Evolutionary conservation across 129 eudicot species (phyloP), one percentile per base, ranked within the genome.

Genomic region (Ambrosia artemisiifolia): DNA sequence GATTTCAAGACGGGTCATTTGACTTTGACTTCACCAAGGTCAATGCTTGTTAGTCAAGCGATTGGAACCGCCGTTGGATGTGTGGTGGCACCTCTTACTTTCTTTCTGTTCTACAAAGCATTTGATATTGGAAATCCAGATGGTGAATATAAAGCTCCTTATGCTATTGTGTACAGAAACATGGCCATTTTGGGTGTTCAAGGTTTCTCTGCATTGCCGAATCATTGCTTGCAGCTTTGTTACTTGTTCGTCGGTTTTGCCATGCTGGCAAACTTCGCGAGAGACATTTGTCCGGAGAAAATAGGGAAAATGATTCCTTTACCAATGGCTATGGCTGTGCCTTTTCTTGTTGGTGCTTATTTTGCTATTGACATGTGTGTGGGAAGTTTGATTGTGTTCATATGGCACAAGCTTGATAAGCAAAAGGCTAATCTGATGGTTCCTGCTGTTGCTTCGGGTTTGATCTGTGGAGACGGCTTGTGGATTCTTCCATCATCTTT

Each of bases 271-370:
- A 92, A 92, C 76, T 75, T 89, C 49, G 5, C 77, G 53, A 83
- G 98, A 70, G 96, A 92, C 33, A 7, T 80, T 17, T 55, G 46
- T 42, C 96, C 91, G 0, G 71, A 66, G 81, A 78, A 64, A 69
- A 17, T 81, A 12, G 88, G 91, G 69, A 86, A 69, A 14, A 83
- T 76, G 77, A 43, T 92, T 16, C 98, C 98, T 0, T 87, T 88
- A 19, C 98, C 98, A 5, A 92, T 92, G 96, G 97, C 97, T 7
- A 92, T 92, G 97, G 97, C 91, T 2, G 95, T 92, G 40, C 98
- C 98, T 4, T 92, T 92, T 76, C 84, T 92, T 24, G 98, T 92
- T 40, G 98, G 98, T 42, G 98, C 85, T 11, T 80, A 84, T 70
- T 88, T 92, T 75, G 98, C 96, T 3, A 87, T 92, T 9, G 98